These are phyloP conservation scores for Aurinia saxatilis DNA, from an alignment of 345 rosid genomes.

Conservation along the genomic window DNA sequence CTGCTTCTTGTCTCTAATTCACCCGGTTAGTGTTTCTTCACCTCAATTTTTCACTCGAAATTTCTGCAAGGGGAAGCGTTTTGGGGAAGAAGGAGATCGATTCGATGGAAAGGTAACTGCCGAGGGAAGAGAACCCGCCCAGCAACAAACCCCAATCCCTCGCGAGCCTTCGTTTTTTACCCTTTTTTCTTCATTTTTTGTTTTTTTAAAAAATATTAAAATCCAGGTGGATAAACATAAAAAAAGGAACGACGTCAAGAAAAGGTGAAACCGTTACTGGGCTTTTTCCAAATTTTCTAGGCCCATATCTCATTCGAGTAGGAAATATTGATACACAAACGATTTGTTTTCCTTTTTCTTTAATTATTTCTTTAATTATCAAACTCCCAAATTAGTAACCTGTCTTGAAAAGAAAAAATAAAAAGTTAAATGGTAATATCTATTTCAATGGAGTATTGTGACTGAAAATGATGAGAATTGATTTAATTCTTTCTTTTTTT, in stretches of 20 bases:
- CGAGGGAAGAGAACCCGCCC: conserved; percentile 36
- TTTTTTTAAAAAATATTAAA: neutral
- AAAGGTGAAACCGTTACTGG: neutral
- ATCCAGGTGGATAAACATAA: conserved; percentile 11
- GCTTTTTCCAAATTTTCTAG: conserved; percentile 13
- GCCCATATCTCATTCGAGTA: neutral
- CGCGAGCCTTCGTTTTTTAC: conserved; percentile 1
- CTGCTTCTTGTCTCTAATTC: neutral
- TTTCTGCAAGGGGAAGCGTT: neutral
- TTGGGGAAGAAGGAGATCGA: conserved; percentile 12
- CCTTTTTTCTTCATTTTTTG: neutral
- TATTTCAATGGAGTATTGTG: neutral
- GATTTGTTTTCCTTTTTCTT: too few relatives aligned
- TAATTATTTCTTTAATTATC: too few relatives aligned
- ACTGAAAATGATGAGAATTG: neutral
- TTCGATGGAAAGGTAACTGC: conserved; percentile 25
- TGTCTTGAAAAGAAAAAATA: too few relatives aligned
- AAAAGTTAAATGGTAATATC: too few relatives aligned
- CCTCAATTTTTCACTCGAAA: neutral
- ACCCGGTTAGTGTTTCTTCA: neutral
- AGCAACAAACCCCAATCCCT: conserved; percentile 28
- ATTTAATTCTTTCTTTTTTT: neutral
- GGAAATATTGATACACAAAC: too few relatives aligned
- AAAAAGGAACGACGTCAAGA: too few relatives aligned
- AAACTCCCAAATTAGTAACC: too few relatives aligned